phyloP scores from a whole-genome alignment of 495 filamentous ascomycete species.

The Cairneyella variabilis region DNA sequence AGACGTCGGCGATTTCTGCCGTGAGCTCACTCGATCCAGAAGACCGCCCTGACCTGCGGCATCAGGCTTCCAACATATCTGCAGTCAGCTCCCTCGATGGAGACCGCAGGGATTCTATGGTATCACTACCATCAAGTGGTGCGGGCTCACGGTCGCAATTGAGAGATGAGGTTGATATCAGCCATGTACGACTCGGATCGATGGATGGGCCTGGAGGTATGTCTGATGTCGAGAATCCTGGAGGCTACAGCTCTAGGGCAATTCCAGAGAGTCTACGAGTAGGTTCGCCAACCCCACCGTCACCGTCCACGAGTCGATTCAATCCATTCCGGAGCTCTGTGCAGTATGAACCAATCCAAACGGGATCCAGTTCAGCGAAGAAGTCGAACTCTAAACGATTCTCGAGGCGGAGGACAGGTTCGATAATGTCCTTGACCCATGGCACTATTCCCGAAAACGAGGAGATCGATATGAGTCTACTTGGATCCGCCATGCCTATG shows the following conservation, averaged over 20 bases:
- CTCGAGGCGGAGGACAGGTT: constrained; percentile 15
- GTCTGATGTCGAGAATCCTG: too few relatives aligned
- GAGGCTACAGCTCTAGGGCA: background rate
- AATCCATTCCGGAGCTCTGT: constrained; percentile 16
- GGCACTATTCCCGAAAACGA: constrained; percentile 22
- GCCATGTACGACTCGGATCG: constrained; percentile 10
- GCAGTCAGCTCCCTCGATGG: constrained; percentile 1
- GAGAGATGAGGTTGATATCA: constrained; percentile 19
- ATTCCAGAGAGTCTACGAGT: constrained; percentile 13
- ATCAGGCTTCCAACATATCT: constrained; percentile 6
- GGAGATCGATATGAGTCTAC: constrained; percentile 24
- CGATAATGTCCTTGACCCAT: constrained; percentile 9
- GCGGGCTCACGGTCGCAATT: background rate
- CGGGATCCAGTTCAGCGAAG: background rate
- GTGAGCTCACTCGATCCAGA: constrained; percentile 11
- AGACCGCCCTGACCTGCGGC: constrained; percentile 1
- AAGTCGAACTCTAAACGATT: constrained; percentile 1
- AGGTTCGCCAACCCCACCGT: constrained; percentile 7
- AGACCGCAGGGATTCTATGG: constrained; percentile 7
- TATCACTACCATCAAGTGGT: constrained; percentile 15
- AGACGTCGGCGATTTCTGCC: constrained; percentile 13
- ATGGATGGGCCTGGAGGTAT: background rate
- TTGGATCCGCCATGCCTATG: constrained; percentile 18
- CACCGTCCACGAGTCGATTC: constrained; percentile 2
- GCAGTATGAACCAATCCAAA: constrained; percentile 12